Percentiles rank a stretch among this genome's conserved stretches.
Evolutionary conservation across 2,329 filamentous ascomycete genomes (phyloP).

Genomic region (Periconia sp.): DNA sequence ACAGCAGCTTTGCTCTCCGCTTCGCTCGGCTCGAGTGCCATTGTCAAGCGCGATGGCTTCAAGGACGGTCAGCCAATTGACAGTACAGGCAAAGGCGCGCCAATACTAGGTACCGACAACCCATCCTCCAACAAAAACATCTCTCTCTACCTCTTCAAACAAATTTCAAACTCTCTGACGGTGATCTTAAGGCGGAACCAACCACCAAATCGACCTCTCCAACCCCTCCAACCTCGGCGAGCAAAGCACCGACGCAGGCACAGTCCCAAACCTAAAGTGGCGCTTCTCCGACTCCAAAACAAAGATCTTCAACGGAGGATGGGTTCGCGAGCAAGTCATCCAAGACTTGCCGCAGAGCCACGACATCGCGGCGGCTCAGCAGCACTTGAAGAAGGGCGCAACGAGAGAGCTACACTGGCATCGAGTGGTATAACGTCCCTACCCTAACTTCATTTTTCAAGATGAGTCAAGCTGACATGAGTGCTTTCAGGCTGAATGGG

Average conservation of each 20-base stretch:
- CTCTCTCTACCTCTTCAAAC: neutral
- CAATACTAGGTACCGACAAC: slow-evolving; percentile 55
- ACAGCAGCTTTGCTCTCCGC: slow-evolving; percentile 21
- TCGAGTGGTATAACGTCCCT: slow-evolving; percentile 56
- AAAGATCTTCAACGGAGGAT: slow-evolving; percentile 63
- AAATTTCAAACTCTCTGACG: slow-evolving; percentile 3
- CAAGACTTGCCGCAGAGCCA: slow-evolving; percentile 67
- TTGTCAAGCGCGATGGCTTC: slow-evolving; percentile 42
- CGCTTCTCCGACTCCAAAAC: slow-evolving; percentile 70
- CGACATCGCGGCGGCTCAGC: slow-evolving; percentile 68
- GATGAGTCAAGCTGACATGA: slow-evolving; percentile 1
- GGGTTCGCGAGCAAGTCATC: slow-evolving; percentile 67
- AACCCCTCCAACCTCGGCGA: slow-evolving; percentile 66
- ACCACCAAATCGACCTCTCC: slow-evolving; percentile 61
- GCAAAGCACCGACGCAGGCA: slow-evolving; percentile 63
- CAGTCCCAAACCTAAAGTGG: slow-evolving; percentile 69
- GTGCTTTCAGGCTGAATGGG: slow-evolving; percentile 63
- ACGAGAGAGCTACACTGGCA: slow-evolving; percentile 72
- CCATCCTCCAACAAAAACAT: neutral
- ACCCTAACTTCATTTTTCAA: neutral
- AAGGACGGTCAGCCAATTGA: slow-evolving; percentile 59
- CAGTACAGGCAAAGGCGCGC: slow-evolving; percentile 59
- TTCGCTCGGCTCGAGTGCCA: slow-evolving; percentile 17
- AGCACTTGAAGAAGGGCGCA: slow-evolving; percentile 67
- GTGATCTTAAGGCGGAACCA: slow-evolving; percentile 59